Percentiles rank a stretch among this genome's conserved stretches.
phyloP scores from a whole-genome alignment of 768 basidiomycete genomes.

The Steccherinum ochraceum region DNA sequence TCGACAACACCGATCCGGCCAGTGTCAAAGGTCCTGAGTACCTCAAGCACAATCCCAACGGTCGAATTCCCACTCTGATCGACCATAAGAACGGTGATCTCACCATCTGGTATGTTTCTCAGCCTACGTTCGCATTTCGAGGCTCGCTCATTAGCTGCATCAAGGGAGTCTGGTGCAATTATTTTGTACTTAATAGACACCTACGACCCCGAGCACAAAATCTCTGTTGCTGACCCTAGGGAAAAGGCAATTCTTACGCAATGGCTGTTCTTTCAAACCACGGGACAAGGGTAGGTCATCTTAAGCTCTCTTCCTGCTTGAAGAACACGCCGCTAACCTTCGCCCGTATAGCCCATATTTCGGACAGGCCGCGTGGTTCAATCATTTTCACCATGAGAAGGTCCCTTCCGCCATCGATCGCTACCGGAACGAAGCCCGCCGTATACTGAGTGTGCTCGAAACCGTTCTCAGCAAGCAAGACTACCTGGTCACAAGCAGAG shows the following conservation, averaged over 20 bases:
- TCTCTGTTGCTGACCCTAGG: background rate
- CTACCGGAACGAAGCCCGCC: constrained; percentile 15
- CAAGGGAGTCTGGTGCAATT: background rate
- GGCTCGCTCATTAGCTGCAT: no score
- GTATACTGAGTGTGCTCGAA: constrained; percentile 17
- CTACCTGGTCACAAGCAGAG: constrained; percentile 13
- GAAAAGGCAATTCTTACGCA: constrained; percentile 14
- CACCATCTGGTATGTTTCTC: constrained; percentile 15
- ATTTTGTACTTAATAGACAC: constrained; percentile 31
- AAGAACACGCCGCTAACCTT: no score
- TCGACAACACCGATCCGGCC: constrained; percentile 5
- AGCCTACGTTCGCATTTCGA: no score
- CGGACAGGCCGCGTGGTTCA: constrained; percentile 16
- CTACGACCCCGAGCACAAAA: constrained; percentile 30
- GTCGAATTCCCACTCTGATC: constrained; percentile 23
- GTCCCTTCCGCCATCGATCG: constrained; percentile 15
- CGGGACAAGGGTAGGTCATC: no score
- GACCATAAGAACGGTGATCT: constrained; percentile 19
- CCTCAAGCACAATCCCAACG: constrained; percentile 17
- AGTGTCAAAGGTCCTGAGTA: background rate
- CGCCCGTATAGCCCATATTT: constrained; percentile 14
- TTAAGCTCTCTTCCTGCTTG: no score
- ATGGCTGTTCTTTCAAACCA: constrained; percentile 36
- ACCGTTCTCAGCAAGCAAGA: constrained; percentile 13
- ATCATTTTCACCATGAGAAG: constrained; percentile 16